Evolutionary conservation across 2,329 filamentous ascomycete species (phyloP), one percentile per base, ranked within the genome.

Genomic region (Botrytis aclada): DNA sequence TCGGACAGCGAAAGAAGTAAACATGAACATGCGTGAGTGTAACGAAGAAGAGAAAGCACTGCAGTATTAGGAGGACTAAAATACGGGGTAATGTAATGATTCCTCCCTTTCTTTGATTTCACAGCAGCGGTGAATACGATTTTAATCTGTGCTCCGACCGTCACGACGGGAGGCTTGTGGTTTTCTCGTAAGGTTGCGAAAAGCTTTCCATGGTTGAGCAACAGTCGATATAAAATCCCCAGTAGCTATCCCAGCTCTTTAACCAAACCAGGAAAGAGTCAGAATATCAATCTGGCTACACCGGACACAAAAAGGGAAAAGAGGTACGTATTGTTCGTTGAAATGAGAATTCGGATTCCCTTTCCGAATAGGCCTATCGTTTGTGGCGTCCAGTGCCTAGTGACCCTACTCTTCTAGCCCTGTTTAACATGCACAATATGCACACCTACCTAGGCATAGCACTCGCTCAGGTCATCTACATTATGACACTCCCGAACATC

Each of bases 401-500:
- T 54, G 69, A 71, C 29, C 60, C 43, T 71, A 51, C 41, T 37
- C 34, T 54, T 34, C 34, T 56, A 65, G 54, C 69, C 69, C 60
- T 51, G 69, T 71, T 61, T 65, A 43, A 71, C 54, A 71, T 69
- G 66, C 66, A 67, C 64, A 67, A 39, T 67, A 39, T 65, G 65
- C 47, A 67, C 45, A 56, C 64, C 45, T 67, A 29, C 34, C 63
- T 66, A 51, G 63, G 43, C 63, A 66, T 66, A 66, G 63, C 45
- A 66, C 64, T 66, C 32, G 47, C 64, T 51, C 64, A 67, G 51
- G 51, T 67, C 37, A 67, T 70, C 39, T 43, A 58, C 69, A 76
- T 77, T 69, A 76, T 76, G 76, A 76, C 74, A 76, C 75, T 75
- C 75, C 76, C 76, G 76, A 74, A 47, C 69, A 76, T 73, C 76